Evolutionary conservation across 2,329 filamentous ascomycete genomes (phyloP), one percentile per base, ranked within the genome.

Genomic region (Dactylellina haptotyla): DNA sequence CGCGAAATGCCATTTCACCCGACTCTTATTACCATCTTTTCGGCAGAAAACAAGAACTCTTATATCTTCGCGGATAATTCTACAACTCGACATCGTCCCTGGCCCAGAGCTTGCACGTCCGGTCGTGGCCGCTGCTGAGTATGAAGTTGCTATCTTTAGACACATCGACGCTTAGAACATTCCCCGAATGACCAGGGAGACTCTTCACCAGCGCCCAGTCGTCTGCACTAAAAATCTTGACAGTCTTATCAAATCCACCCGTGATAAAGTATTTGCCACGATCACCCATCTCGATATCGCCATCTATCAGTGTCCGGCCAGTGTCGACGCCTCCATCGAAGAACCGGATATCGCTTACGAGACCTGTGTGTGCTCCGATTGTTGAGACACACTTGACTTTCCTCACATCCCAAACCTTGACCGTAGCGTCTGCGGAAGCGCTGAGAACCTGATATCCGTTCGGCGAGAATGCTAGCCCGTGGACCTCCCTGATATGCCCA

Each of bases 401-500:
- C 48, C 95, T 88, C 58, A 99, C 85, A 79, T 99, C 95, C 95
- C 95, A 99, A 82, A 94, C 97, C 81, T 97, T 98, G 79, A 97
- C 89, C 87, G 95, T 98, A 16, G 94, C 94, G 79, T 99, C 95
- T 1, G 89, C 92, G 12, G 93, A 96, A 0, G 93, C 93, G 0
- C 93, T 93, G n/a, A 98, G 84, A 6, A 98, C 87, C n/a, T 95
- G 88, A 80, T 97, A 89, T 4, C 94, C 93, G 79, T 99, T 95
- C 0, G 89, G 86, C 67, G 91, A 89, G 95, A 96, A 99, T 80
- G 97, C 93, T 4, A 98, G 84, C 0, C 89, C 93, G 78, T 96
- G 93, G 61, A 99, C 97, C 12, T 96, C 93, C 75, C 93, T 91
- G 79, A 97, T 95, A 78, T 96, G 92, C 0, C 91, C 91, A 79